phyloP scores from a whole-genome alignment of 495 filamentous ascomycete species.

The Chaetomium fimeti region DNA sequence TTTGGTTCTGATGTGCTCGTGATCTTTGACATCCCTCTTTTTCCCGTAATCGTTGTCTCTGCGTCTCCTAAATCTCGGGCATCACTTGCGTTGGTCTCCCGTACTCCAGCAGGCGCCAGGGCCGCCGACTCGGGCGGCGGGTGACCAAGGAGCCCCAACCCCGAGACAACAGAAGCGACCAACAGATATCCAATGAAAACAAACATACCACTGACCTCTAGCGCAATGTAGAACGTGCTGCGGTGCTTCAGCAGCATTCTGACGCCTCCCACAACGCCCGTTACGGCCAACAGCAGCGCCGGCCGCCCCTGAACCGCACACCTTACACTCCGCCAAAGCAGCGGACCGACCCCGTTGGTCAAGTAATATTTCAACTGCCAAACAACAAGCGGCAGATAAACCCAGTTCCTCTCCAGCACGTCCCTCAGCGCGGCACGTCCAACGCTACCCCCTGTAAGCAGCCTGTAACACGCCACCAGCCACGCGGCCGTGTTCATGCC shows the following conservation, averaged over 20 bases:
- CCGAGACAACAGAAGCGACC: slow-evolving; percentile 20
- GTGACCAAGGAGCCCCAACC: slow-evolving; percentile 24
- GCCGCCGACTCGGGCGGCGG: slow-evolving; percentile 12
- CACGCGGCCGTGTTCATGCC: slow-evolving; percentile 23
- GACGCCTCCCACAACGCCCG: slow-evolving; percentile 17
- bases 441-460: slow-evolving; percentile 17
- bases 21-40: too few relatives aligned
- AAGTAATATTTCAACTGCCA: slow-evolving; percentile 25
- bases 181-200: slow-evolving; percentile 21
- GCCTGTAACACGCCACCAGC: slow-evolving; percentile 22
- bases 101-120: slow-evolving; percentile 11
- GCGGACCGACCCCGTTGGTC: slow-evolving; percentile 14
- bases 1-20: too few relatives aligned
- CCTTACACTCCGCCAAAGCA: slow-evolving; percentile 8
- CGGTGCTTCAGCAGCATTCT: slow-evolving; percentile 26
- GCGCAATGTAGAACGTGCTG: slow-evolving; percentile 34
- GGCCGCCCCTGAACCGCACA: slow-evolving; percentile 24
- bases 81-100: not conserved
- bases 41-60: too few relatives aligned
- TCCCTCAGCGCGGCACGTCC: slow-evolving; percentile 17
- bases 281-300: slow-evolving; percentile 16
- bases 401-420: slow-evolving; percentile 17
- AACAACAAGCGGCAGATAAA: slow-evolving; percentile 8
- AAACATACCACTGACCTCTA: slow-evolving; percentile 35
- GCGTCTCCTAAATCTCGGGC: too few relatives aligned